Evolutionary conservation across 306 rosid genomes (phyloP), one percentile per base, ranked within the genome.

Genomic region (Cicer pinnatifidum): DNA sequence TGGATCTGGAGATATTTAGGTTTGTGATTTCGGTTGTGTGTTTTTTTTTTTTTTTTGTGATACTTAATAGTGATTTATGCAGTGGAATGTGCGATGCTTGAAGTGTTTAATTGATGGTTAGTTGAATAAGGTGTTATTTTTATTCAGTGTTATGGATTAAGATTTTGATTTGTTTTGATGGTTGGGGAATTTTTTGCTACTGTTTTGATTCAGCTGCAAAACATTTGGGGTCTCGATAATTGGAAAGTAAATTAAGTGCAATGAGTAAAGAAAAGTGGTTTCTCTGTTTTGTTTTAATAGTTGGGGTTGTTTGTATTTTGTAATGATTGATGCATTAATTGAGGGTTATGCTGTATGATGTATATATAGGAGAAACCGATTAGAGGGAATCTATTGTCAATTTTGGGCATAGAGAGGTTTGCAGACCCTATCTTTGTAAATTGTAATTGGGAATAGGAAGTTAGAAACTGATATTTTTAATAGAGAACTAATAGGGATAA

Each of bases 1-100:
- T 43, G 76, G 79, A 75, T 84, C 81, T 77, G 78, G 61, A 62
- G 13, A n/a, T 62, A 46, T 38, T 56, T 77, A 56, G 71, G 69
- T 53, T 56, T 56, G 43, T 19, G 67, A 54, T 60, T 67, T 67
- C 38, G 71, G 40, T 72, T 72, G 17, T 28, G 71, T 28, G 38
- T 82, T 28, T 45, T 63, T 45, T 82, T 28, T 45, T 63, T 69
- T 39, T 13, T 6, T 3, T 28, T 5, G 72, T 40, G 54, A 17
- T 73, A 17, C 69, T 12, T 47, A 37, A 16, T 60, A 70, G 65
- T 40, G 53, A 47, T 52, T 16, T 73, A 48, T 12, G 43, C 62
- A 45, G 9, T 67, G 44, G 46, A 46, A 37, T 10, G 47, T 9
- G 28, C 20, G 9, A 64, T 68, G 48, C 41, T 2, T 8, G 62